Conservation (phyloP, 257 asterid species). For the Orobanche coerulescens region DNA sequence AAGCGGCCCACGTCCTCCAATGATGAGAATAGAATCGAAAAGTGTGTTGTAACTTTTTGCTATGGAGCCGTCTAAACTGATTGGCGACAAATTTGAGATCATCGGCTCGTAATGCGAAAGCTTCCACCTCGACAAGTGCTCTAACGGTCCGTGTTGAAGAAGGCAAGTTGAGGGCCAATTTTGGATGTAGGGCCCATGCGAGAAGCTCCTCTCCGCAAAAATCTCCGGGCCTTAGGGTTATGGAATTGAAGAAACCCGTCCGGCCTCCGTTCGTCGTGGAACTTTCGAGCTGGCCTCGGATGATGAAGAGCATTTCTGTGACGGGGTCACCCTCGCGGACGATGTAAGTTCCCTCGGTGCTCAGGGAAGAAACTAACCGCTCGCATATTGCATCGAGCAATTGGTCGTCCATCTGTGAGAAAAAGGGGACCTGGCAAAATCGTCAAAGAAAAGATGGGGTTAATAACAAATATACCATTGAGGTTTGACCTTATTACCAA, state of each 20-base stretch:
- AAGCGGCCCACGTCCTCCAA: constrained; percentile 97
- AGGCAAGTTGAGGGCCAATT: constrained; percentile 67
- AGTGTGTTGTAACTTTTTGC: constrained; percentile 90
- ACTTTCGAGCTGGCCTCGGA: constrained; percentile 86
- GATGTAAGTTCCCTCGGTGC: constrained; percentile 75
- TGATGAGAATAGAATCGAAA: constrained; percentile 90
- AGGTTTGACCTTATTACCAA: neutral
- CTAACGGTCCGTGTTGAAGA: constrained; percentile 82
- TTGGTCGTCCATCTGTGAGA: constrained; percentile 94
- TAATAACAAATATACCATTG: neutral
- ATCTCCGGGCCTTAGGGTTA: constrained; percentile 74
- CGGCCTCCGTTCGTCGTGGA: constrained; percentile 89
- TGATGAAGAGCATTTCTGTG: constrained; percentile 83
- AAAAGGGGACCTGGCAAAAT: constrained; percentile 63
- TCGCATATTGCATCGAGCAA: constrained; percentile 91
- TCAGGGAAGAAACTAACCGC: constrained; percentile 64
- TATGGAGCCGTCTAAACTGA: constrained; percentile 87
- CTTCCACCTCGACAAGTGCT: constrained; percentile 85
- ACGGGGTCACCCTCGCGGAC: constrained; percentile 98
- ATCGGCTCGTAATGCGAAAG: constrained; percentile 77
- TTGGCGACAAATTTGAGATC: constrained; percentile 90
- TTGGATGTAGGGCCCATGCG: constrained; percentile 91
- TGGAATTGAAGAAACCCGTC: constrained; percentile 79
- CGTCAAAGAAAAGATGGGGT: neutral
- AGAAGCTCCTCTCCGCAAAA: constrained; percentile 94